A percentile compares a stretch with the other conserved stretches of the same genome.
These are phyloP conservation scores for Dipodascus albidus DNA, from an alignment of 805 yeast genomes.

Conservation along the genomic window DNA sequence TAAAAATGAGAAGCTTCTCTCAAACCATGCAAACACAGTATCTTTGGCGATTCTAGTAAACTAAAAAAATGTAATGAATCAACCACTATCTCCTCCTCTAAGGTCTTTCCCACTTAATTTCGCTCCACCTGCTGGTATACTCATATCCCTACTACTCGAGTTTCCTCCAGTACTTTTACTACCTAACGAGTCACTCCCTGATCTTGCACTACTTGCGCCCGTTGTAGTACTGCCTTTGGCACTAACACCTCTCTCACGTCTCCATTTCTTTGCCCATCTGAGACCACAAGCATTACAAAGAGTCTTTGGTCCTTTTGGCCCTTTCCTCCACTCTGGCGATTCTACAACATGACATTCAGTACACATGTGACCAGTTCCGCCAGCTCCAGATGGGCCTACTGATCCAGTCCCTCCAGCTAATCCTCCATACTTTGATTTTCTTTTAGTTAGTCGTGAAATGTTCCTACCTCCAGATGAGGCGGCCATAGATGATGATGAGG, in stretches of 20 bases:
- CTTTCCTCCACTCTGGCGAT: conserved; percentile 91
- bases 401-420: conserved; percentile 1
- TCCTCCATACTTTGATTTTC: conserved; percentile 3
- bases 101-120: too few species aligned
- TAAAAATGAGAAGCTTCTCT: too few species aligned
- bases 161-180: background rate
- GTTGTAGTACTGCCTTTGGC: background rate
- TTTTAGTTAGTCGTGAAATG: background rate
- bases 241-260: conserved; percentile 7
- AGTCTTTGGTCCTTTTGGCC: conserved; percentile 73
- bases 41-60: too few species aligned
- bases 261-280: conserved; percentile 29
- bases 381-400: background rate
- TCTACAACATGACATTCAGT: conserved; percentile 61
- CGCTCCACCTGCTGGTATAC: too few species aligned
- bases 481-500: background rate
- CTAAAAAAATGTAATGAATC: too few species aligned
- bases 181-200: background rate
- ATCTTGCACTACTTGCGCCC: background rate
- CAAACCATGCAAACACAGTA: too few species aligned
- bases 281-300: conserved; percentile 91
- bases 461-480: background rate
- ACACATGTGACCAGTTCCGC: conserved; percentile 28
- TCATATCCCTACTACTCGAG: background rate
- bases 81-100: too few species aligned